A percentile compares a stretch with the other conserved stretches of the same genome.
phyloP scores from a whole-genome alignment of 306 rosid genomes.

The Carpinus fangiana region DNA sequence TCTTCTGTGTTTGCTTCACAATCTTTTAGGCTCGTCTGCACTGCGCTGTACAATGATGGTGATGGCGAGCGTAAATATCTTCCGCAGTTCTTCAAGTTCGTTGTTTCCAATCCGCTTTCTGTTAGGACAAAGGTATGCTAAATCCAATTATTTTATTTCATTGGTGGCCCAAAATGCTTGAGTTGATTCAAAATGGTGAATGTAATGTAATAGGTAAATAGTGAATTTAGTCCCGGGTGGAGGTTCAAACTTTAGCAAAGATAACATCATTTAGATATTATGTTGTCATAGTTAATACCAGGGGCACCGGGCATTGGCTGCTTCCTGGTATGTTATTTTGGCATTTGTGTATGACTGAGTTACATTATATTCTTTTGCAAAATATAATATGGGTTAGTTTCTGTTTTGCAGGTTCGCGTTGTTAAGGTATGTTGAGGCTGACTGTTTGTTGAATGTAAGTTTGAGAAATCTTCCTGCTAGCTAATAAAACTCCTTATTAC shows the following conservation, averaged over 20 bases:
- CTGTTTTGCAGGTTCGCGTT: slow-evolving; percentile 83
- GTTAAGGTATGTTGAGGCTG: slow-evolving; percentile 80
- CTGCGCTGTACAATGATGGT: slow-evolving; percentile 88
- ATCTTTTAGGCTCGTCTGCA: slow-evolving; percentile 76
- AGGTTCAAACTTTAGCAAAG: too few species aligned
- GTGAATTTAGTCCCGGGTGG: too few species aligned
- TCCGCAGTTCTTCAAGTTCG: slow-evolving; percentile 95
- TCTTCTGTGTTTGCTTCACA: neutral
- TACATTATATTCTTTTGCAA: neutral
- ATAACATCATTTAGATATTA: neutral
- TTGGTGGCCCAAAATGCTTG: neutral
- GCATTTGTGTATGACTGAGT: slow-evolving; percentile 16
- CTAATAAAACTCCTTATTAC: too few species aligned
- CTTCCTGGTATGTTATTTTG: slow-evolving; percentile 1
- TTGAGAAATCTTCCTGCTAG: slow-evolving; percentile 11
- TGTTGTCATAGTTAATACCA: neutral
- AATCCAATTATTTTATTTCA: neutral
- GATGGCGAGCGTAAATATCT: slow-evolving; percentile 95
- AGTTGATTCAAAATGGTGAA: too few species aligned
- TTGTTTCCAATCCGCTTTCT: slow-evolving; percentile 91
- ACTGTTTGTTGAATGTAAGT: slow-evolving; percentile 43
- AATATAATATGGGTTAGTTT: slow-evolving; percentile 18
- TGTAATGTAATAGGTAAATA: too few species aligned
- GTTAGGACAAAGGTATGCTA: slow-evolving; percentile 87
- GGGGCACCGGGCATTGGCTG: neutral